These are phyloP conservation scores for Usnea hakonensis DNA, from an alignment of 495 filamentous ascomycete species.

Conservation along the genomic window DNA sequence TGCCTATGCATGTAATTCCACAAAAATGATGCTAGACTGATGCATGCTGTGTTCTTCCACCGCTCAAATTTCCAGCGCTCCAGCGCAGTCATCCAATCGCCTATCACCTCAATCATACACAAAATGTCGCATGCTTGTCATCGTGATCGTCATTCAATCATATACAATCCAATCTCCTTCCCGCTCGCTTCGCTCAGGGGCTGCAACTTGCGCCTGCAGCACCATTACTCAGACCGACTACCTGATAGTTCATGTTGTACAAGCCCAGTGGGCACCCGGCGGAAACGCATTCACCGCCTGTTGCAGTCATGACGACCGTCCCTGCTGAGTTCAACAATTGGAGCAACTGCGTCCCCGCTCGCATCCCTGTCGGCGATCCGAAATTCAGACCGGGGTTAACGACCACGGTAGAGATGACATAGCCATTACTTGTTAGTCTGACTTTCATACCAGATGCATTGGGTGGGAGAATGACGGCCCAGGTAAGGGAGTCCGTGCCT, in stretches of 20 bases:
- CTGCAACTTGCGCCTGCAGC: background rate
- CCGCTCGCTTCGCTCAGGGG: background rate
- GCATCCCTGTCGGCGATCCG: constrained; percentile 7
- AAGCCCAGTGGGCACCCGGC: constrained; percentile 7
- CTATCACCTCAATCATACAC: background rate
- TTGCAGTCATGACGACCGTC: constrained; percentile 9
- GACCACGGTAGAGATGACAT: background rate
- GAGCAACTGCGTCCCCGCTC: constrained; percentile 15
- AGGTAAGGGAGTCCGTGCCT: constrained; percentile 20
- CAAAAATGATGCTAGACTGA: no score
- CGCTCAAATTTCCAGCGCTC: background rate
- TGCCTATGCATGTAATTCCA: no score
- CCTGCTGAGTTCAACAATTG: constrained; percentile 15
- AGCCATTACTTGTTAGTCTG: constrained; percentile 10
- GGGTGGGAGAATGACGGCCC: constrained; percentile 15
- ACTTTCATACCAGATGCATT: constrained; percentile 10
- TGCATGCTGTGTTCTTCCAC: background rate
- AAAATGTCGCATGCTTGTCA: background rate
- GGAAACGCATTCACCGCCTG: constrained; percentile 10
- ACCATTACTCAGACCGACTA: constrained; percentile 9
- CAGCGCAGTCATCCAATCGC: background rate
- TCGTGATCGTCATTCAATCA: background rate
- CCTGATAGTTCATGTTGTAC: constrained; percentile 25
- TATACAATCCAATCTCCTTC: background rate
- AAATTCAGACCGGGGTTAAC: constrained; percentile 16